phyloP scores from a whole-genome alignment of 23 red algal species.

The Pyropia yezoensis region DNA sequence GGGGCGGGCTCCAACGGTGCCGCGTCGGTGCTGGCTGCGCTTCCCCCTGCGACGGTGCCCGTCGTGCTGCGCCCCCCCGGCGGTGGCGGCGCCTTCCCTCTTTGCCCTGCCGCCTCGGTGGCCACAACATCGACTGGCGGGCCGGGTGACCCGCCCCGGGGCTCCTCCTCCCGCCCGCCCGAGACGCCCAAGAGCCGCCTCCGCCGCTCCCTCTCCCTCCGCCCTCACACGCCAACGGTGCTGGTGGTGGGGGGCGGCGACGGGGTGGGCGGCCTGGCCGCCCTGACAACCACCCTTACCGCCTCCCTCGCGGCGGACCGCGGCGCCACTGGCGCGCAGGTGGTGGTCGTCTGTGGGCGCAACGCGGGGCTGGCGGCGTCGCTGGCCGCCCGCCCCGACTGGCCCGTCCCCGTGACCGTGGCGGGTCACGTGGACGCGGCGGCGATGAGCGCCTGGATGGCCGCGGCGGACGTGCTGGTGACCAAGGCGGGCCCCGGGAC shows the following conservation, averaged over 20 bases:
- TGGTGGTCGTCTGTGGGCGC: conserved; percentile 65
- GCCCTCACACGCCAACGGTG: conserved; percentile 16
- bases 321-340: conserved; percentile 9
- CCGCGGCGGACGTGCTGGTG: conserved; percentile 54
- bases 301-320: neutral
- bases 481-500: conserved; percentile 78
- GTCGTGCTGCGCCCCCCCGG: conserved; percentile 49
- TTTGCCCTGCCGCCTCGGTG: too few species aligned
- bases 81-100: conserved; percentile 25
- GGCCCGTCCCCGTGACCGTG: conserved; percentile 28
- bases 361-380: conserved; percentile 17
- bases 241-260: conserved; percentile 47
- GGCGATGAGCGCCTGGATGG: conserved; percentile 73
- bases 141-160: too few species aligned
- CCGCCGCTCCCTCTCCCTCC: conserved; percentile 28
- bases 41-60: neutral
- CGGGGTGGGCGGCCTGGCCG: conserved; percentile 16
- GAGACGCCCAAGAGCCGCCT: conserved; percentile 16
- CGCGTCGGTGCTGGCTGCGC: conserved; percentile 9
- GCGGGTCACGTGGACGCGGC: conserved; percentile 37
- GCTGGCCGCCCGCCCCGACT: conserved; percentile 10
- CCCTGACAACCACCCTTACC: conserved; percentile 24
- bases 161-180: too few species aligned
- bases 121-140: too few species aligned
- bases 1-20: conserved; percentile 4